These are phyloP conservation scores for Cenococcum geophilum DNA, from an alignment of 495 filamentous ascomycete genomes.

Conservation along the genomic window DNA sequence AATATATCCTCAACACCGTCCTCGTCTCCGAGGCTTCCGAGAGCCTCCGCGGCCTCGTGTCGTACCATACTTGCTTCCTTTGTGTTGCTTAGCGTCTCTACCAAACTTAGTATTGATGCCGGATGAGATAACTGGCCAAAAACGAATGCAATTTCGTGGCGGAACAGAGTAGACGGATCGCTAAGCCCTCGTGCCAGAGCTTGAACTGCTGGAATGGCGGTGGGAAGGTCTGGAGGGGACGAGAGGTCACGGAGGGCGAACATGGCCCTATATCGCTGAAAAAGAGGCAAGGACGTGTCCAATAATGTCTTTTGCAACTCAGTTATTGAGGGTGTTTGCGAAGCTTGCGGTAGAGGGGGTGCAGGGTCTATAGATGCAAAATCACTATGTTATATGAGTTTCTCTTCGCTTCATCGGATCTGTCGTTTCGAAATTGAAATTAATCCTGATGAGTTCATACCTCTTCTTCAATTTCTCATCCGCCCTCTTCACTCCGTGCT, in stretches of 20 bases:
- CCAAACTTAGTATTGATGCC: slow-evolving; percentile 86
- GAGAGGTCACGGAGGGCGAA: slow-evolving; percentile 91
- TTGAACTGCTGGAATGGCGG: slow-evolving; percentile 73
- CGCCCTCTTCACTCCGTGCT: slow-evolving; percentile 64
- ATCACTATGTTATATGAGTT: slow-evolving; percentile 53
- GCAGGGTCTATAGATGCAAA: slow-evolving; percentile 95
- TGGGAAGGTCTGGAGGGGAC: slow-evolving; percentile 83
- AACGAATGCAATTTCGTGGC: slow-evolving; percentile 97
- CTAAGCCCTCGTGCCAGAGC: slow-evolving; percentile 80
- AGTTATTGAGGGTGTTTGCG: slow-evolving; percentile 52
- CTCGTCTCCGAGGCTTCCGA: slow-evolving; percentile 91
- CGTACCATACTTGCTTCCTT: slow-evolving; percentile 91
- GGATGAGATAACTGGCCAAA: slow-evolving; percentile 95
- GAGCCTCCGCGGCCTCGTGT: slow-evolving; percentile 93
- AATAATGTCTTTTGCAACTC: slow-evolving; percentile 70
- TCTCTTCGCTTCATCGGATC: not conserved
- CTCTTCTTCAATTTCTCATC: slow-evolving; percentile 71
- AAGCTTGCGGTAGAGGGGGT: slow-evolving; percentile 67
- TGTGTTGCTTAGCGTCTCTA: slow-evolving; percentile 66
- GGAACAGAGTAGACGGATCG: slow-evolving; percentile 88
- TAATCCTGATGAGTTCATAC: slow-evolving; percentile 39
- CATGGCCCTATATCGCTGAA: slow-evolving; percentile 95
- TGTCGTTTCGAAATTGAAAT: too few relatives aligned
- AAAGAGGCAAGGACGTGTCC: slow-evolving; percentile 71
- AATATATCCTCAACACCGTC: slow-evolving; percentile 85